Evolutionary conservation across 129 eudicot genomes (phyloP), one percentile per base, ranked within the genome.

Genomic region (Ambrosia trifida): DNA sequence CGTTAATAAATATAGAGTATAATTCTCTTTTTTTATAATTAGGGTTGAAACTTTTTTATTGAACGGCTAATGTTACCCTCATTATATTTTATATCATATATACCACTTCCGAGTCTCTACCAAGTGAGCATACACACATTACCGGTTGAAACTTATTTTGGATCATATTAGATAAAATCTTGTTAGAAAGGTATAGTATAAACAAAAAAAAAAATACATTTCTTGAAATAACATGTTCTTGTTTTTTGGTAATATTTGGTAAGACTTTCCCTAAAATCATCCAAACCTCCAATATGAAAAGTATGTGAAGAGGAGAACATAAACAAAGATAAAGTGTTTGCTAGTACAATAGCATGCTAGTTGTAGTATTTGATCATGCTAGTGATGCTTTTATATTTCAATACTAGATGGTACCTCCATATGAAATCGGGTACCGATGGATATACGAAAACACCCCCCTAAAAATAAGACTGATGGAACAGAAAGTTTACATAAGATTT

Each of bases 311-410:
- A 74, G 64, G 66, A 64, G 52, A 74, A 64, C 78, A 20, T 44
- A 64, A 31, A 7, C 38, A 64, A 64, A 74, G 65, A 46, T 76
- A 67, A 58, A 46, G 75, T 3, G 40, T 33, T 45, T 6, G 33
- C 52, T 46, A 44, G 69, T 68, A 58, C 80, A 40, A 51, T 10
- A 24, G 28, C 38, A 76, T 62, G 43, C 61, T 62, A 50, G 44
- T 62, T 51, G 32, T 62, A 31, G 58, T 17, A 76, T 72, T 49
- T 67, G 30, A 30, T 51, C 54, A 41, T 63, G n/a, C 41, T 52
- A 53, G 28, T 62, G 56, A 70, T 78, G 81, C 72, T 70, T 71
- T 75, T 70, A n/a, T 64, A 77, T 63, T 77, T 62, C 66, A 69
- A 77, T 28, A 77, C 72, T 70, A 24, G 72, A 78, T 70, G 41